These are phyloP conservation scores for Cicer yamashitae DNA, from an alignment of 306 rosid genomes.

Conservation along the genomic window DNA sequence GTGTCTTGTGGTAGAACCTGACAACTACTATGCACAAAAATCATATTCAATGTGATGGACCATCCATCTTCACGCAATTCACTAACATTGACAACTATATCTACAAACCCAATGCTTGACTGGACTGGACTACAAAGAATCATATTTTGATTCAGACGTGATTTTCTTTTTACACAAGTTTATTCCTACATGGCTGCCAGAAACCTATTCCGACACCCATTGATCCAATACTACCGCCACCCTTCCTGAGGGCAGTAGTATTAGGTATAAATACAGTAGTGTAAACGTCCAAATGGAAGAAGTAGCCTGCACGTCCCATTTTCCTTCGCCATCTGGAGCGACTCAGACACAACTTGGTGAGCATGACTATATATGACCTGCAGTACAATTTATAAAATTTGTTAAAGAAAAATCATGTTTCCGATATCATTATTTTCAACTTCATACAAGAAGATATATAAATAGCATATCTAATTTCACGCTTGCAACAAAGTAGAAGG, in stretches of 20 bases:
- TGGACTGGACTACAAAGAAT: conserved; percentile 76
- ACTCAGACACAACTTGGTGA: conserved; percentile 82
- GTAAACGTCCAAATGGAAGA: conserved; percentile 65
- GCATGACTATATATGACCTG: conserved; percentile 93
- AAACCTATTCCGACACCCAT: conserved; percentile 79
- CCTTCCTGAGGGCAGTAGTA: conserved; percentile 64
- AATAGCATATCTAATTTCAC: too few relatives aligned
- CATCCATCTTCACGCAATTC: conserved; percentile 57
- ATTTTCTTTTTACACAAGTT: conserved; percentile 52
- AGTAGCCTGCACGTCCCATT: conserved; percentile 68
- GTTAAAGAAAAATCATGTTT: conserved; percentile 11
- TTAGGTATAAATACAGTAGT: conserved; percentile 65
- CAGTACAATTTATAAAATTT: conserved; percentile 40
- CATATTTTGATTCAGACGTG: conserved; percentile 84
- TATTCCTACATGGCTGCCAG: conserved; percentile 66
- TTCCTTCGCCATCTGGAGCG: conserved; percentile 76
- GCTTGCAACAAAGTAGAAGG: not conserved
- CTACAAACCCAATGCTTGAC: conserved; percentile 81
- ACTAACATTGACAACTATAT: conserved; percentile 60
- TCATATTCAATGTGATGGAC: conserved; percentile 61
- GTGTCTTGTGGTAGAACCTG: conserved; percentile 49
- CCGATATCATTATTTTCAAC: not conserved
- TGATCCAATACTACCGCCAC: conserved; percentile 68
- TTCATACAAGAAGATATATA: conserved; percentile 9
- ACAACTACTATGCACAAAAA: conserved; percentile 81